Conservation (phyloP, 108 stramenopile species). For the Pseudonitzschia multistriata region DNA sequence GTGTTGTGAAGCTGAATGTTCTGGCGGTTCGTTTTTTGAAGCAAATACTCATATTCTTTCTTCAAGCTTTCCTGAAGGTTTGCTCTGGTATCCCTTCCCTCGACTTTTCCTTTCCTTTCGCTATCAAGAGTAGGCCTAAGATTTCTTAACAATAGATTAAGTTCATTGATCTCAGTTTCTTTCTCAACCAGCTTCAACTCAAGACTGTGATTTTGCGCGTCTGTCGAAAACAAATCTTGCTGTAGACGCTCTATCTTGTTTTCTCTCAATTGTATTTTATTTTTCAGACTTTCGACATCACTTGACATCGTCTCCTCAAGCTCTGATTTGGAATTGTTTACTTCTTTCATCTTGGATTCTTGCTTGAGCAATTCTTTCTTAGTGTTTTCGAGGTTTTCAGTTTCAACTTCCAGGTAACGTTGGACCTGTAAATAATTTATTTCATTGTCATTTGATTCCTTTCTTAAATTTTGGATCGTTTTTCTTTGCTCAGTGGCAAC, state of each 20-base stretch:
- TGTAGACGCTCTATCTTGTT: not conserved
- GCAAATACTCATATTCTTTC: not conserved
- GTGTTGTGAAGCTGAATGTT: slow-evolving; percentile 6
- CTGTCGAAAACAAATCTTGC: not conserved
- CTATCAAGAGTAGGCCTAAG: not conserved
- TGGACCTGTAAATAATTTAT: not conserved
- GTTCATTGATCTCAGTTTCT: not conserved
- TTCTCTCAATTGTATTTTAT: not conserved
- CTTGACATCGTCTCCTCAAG: not conserved
- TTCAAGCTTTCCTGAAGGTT: not conserved
- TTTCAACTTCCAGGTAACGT: not conserved
- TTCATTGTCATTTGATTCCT: not conserved
- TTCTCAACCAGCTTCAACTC: not conserved
- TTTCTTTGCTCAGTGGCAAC: slow-evolving; percentile 12
- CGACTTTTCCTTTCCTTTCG: not conserved
- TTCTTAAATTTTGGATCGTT: not conserved
- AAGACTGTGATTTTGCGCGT: not conserved
- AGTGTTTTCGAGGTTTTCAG: slow-evolving; percentile 1
- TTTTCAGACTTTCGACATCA: not conserved
- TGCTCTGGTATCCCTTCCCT: no score
- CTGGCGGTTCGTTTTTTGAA: not conserved
- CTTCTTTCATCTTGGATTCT: not conserved
- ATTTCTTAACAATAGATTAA: not conserved
- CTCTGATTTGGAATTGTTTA: not conserved
- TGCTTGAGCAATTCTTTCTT: not conserved